phyloP scores from a whole-genome alignment of 495 filamentous ascomycete genomes.

The Penicillium lividum region DNA sequence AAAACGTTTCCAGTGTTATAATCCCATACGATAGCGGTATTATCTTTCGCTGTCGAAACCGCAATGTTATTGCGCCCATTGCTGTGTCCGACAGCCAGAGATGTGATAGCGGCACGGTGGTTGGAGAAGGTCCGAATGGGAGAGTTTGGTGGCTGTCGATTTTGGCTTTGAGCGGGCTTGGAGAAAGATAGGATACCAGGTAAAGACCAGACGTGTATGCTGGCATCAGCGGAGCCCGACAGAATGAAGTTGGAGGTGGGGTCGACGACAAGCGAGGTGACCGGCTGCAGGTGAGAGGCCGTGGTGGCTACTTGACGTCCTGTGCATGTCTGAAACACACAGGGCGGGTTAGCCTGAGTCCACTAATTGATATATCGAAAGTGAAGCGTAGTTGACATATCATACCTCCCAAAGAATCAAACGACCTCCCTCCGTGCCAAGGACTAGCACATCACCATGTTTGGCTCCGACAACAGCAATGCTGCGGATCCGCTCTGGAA shows the following conservation, averaged over 20 bases:
- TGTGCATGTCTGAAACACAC: constrained; percentile 64
- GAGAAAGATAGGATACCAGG: constrained; percentile 69
- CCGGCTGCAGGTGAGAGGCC: constrained; percentile 80
- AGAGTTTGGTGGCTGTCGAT: constrained; percentile 47
- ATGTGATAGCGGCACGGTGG: constrained; percentile 77
- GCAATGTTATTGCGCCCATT: constrained; percentile 69
- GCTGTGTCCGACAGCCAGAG: constrained; percentile 67
- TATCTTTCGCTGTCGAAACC: constrained; percentile 76
- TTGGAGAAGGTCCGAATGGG: constrained; percentile 70
- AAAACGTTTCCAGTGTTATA: constrained; percentile 73
- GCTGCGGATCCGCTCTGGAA: constrained; percentile 80
- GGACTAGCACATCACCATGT: constrained; percentile 67
- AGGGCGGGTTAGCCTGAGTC: constrained; percentile 9
- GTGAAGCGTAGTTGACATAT: constrained; percentile 12
- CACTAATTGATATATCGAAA: constrained; percentile 13
- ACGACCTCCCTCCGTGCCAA: constrained; percentile 86
- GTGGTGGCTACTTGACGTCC: constrained; percentile 87
- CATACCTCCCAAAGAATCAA: constrained; percentile 91
- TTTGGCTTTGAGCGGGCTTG: constrained; percentile 34
- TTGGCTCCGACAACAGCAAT: constrained; percentile 60
- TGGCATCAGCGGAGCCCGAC: constrained; percentile 86
- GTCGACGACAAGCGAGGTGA: constrained; percentile 72
- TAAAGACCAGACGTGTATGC: constrained; percentile 87
- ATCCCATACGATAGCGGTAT: constrained; percentile 85
- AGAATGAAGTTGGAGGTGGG: constrained; percentile 76